phyloP scores from a whole-genome alignment of 805 yeast species.

The Ogataea glucozyma region DNA sequence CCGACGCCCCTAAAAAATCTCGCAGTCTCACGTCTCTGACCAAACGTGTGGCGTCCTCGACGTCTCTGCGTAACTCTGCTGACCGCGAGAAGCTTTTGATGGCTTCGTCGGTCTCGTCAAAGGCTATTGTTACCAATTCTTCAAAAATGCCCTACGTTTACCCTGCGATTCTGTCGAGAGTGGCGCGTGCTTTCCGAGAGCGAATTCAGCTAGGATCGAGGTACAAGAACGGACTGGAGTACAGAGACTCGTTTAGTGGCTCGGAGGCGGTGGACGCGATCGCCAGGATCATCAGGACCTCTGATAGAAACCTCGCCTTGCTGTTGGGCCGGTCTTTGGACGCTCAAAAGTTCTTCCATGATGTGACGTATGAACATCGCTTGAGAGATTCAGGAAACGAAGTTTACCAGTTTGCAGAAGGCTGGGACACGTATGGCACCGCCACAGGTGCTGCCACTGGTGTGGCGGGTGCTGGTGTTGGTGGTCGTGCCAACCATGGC shows the following conservation, averaged over 20 bases:
- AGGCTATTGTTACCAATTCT: slow-evolving; percentile 50
- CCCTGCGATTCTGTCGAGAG: slow-evolving; percentile 86
- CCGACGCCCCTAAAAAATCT: slow-evolving; percentile 42
- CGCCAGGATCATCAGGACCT: slow-evolving; percentile 80
- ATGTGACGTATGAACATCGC: slow-evolving; percentile 92
- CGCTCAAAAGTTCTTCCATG: slow-evolving; percentile 92
- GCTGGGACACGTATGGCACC: too few relatives aligned
- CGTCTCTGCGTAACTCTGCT: slow-evolving; percentile 33
- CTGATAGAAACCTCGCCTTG: slow-evolving; percentile 87
- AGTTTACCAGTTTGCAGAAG: slow-evolving; percentile 78
- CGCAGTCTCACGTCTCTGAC: slow-evolving; percentile 48
- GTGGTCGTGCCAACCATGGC: too few relatives aligned
- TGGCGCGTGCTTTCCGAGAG: slow-evolving; percentile 75
- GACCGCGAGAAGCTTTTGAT: slow-evolving; percentile 33
- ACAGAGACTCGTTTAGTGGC: slow-evolving; percentile 92
- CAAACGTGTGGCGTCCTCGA: slow-evolving; percentile 38
- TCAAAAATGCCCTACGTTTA: slow-evolving; percentile 69
- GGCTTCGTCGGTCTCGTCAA: slow-evolving; percentile 37
- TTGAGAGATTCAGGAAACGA: slow-evolving; percentile 85
- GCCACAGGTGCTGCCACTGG: too few relatives aligned
- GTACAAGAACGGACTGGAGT: slow-evolving; percentile 86
- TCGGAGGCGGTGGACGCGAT: slow-evolving; percentile 91
- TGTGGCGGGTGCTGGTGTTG: too few relatives aligned
- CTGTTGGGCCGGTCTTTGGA: slow-evolving; percentile 88
- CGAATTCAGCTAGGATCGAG: slow-evolving; percentile 70